These are phyloP conservation scores for Penicillium maclennaniae DNA, from an alignment of 495 filamentous ascomycete genomes.

Conservation along the genomic window DNA sequence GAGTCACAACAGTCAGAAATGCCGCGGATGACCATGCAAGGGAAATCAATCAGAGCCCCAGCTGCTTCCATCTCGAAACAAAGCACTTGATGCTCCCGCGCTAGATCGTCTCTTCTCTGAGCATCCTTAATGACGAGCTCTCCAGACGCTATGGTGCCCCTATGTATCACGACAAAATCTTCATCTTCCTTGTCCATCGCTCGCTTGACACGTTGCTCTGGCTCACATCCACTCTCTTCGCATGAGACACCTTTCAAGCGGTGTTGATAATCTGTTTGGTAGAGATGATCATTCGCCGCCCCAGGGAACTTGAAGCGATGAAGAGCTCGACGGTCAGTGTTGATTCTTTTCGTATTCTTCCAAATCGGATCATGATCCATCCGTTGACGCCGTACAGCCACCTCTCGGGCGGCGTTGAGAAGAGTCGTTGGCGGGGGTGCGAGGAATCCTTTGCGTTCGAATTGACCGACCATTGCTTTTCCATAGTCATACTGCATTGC, in stretches of 20 bases:
- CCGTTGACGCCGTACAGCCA: slow-evolving; percentile 6
- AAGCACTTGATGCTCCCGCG: slow-evolving; percentile 16
- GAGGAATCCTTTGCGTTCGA: slow-evolving; percentile 15
- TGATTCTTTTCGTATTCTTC: slow-evolving; percentile 11
- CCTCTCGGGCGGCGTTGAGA: slow-evolving; percentile 15
- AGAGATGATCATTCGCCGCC: slow-evolving; percentile 24
- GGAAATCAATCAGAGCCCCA: slow-evolving; percentile 28
- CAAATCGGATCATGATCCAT: slow-evolving; percentile 11
- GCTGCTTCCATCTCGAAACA: slow-evolving; percentile 46
- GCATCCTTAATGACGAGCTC: slow-evolving; percentile 30
- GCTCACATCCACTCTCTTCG: slow-evolving; percentile 10
- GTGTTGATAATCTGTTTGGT: slow-evolving; percentile 21
- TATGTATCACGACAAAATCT: slow-evolving; percentile 22
- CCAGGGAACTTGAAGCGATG: slow-evolving; percentile 16
- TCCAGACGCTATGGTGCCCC: slow-evolving; percentile 35
- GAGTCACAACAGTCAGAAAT: slow-evolving; percentile 41
- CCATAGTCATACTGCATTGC: slow-evolving; percentile 27
- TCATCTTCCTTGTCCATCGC: slow-evolving; percentile 4
- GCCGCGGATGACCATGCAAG: slow-evolving; percentile 37
- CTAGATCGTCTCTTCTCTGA: slow-evolving; percentile 15
- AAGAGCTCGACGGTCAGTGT: slow-evolving; percentile 4
- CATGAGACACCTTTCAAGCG: slow-evolving; percentile 6
- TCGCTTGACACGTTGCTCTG: slow-evolving; percentile 8
- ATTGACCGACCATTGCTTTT: slow-evolving; percentile 20
- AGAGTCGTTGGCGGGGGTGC: slow-evolving; percentile 18